Base-by-base conservation (phyloP, 2,329 filamentous ascomycete species). In the Claviceps sp. region DNA sequence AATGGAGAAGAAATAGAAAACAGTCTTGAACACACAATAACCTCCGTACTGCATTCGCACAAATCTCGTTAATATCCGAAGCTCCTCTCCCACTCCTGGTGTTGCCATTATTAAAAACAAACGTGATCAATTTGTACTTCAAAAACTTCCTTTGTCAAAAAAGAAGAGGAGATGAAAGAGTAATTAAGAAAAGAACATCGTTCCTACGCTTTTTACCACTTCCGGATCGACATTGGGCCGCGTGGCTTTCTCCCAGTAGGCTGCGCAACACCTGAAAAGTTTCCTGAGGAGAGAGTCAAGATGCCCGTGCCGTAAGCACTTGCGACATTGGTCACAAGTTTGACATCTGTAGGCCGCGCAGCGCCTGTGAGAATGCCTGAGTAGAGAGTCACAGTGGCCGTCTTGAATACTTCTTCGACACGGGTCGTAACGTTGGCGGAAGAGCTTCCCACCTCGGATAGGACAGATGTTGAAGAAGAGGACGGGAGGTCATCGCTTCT, bases 231-330 rank as follows among this genome's bases (percentile, higher is more conserved):
- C 2, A 50, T 1, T 4, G 51, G 47, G 9, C 43, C 17, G 23
- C 47, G 51, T 45, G 51, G 51, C 11, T 50, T 34, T 13, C 45
- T 46, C 17, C 14, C 49, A 36, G 45, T 43, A n/a, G 16, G 14
- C n/a, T 26, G 16, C 38, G 26, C 14, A 13, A 38, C n/a, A 37
- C 11, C 34, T 23, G 40, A 22, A 40, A 37, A 48, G 22, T 38
- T 23, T 7, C 49, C 49, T 9, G 52, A 37, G 16, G 20, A 20
- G 13, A 65, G 56, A 5, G 65, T 68, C 52, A 64, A 59, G n/a
- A 61, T 53, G 14, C 69, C 57, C 2, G 66, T 70, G 58, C 67
- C 68, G 56, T 65, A 69, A 36, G 64, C 57, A 16, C 67, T 68
- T 14, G 61, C 55, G 22, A 66, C 59, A 44, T 60, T 64, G 29